Conservation (phyloP, 2,329 filamentous ascomycete species). For the Exophiala spinifera region DNA sequence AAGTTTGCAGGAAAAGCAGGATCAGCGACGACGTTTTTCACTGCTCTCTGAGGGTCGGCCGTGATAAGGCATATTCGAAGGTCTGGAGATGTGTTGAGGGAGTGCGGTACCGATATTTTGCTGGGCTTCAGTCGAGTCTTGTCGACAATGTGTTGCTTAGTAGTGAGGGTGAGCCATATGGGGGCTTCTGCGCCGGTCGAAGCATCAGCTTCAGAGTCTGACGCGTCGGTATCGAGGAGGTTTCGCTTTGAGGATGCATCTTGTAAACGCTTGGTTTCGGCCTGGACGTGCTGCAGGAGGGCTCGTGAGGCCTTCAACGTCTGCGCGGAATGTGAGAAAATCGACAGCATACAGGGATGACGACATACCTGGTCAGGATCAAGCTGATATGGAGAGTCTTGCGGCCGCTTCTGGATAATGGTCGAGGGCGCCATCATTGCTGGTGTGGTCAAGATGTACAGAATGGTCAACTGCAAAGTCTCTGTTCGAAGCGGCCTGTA, state of each 20-base stretch:
- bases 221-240: constrained; percentile 49
- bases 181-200: constrained; percentile 50
- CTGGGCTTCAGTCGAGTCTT: constrained; percentile 76
- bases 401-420: constrained; percentile 6
- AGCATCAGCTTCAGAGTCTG: constrained; percentile 46
- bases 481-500: neutral
- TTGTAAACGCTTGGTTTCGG: constrained; percentile 47
- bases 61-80: constrained; percentile 81
- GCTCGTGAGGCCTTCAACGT: constrained; percentile 59
- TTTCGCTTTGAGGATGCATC: constrained; percentile 51
- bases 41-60: constrained; percentile 75
- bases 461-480: neutral
- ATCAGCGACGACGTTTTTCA: constrained; percentile 82
- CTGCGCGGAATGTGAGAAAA: constrained; percentile 35
- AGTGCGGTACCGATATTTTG: constrained; percentile 76
- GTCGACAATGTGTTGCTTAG: constrained; percentile 67
- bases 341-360: neutral
- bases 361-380: constrained; percentile 44
- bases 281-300: constrained; percentile 57
- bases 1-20: constrained; percentile 67
- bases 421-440: constrained; percentile 7
- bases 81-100: constrained; percentile 64
- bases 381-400: constrained; percentile 44
- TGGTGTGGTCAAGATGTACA: neutral
- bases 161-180: constrained; percentile 62